Conservation (phyloP, 495 filamentous ascomycete species). For the Hyaloscypha hepaticicola region DNA sequence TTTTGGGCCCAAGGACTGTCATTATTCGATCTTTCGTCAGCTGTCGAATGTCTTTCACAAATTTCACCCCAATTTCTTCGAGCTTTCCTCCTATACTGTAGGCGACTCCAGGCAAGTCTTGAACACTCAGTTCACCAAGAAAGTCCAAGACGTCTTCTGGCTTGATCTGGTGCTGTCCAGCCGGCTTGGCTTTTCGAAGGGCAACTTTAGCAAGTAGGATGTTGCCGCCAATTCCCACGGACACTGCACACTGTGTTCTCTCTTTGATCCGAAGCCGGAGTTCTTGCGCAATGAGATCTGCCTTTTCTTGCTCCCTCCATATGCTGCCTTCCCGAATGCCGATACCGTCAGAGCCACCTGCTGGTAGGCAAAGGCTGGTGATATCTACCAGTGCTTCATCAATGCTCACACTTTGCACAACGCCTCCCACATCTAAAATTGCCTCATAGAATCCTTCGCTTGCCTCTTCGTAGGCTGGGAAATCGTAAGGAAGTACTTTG, state of each 20-base stretch:
- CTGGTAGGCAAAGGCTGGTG: slow-evolving; percentile 62
- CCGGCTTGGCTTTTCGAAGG: slow-evolving; percentile 88
- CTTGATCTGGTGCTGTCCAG: slow-evolving; percentile 84
- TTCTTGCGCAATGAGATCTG: slow-evolving; percentile 65
- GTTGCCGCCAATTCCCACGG: slow-evolving; percentile 91
- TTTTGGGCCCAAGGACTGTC: slow-evolving; percentile 80
- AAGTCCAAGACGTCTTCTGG: slow-evolving; percentile 76
- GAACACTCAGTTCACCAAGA: slow-evolving; percentile 70
- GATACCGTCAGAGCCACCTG: slow-evolving; percentile 66
- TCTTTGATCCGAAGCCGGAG: slow-evolving; percentile 68
- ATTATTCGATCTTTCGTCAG: slow-evolving; percentile 71
- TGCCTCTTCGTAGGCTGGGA: slow-evolving; percentile 89
- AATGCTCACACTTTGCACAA: slow-evolving; percentile 94
- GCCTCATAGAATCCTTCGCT: slow-evolving; percentile 84
- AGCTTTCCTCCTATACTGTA: slow-evolving; percentile 80
- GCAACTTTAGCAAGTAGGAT: slow-evolving; percentile 89
- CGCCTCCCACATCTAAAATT: slow-evolving; percentile 73
- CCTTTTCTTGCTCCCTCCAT: slow-evolving; percentile 78
- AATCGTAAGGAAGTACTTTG: slow-evolving; percentile 88
- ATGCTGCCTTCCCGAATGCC: slow-evolving; percentile 69
- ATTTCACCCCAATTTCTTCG: slow-evolving; percentile 80
- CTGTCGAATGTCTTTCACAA: slow-evolving; percentile 77
- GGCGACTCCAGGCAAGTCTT: slow-evolving; percentile 84
- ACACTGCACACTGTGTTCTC: slow-evolving; percentile 81
- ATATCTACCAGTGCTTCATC: slow-evolving; percentile 90